Base-by-base conservation (phyloP, 208 protist genomes). In the Tritrichomonas musculus region DNA sequence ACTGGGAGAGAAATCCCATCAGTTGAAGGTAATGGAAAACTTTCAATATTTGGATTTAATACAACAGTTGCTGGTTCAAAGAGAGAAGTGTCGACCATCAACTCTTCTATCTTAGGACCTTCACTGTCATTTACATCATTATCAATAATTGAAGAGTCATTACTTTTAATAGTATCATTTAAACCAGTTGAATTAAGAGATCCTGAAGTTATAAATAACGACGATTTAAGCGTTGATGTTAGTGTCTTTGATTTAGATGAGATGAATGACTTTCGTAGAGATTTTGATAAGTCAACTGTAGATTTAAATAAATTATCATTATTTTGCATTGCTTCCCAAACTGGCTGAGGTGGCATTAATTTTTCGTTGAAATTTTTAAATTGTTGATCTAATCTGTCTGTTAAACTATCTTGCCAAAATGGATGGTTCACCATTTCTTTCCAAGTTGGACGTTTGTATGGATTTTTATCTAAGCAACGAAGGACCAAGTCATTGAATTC, bases 361-460 rank as follows among this genome's bases (percentile, higher is more conserved):
- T 69, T 69, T 8, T 17, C 64, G 25, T 69, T 69, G 27, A 69
- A 69, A 25, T 69, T 69, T 33, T 17, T 69, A 25, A 69, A 69
- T 33, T 17, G 3, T 8, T 69, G 3, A n/a, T 69, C 64, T 8
- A 69, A 25, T 69, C 64, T 69, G 11, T 69, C 64, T 69, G 22
- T 17, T 2, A 88, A 20, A 17, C 11, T 33, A 25, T 47, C n/a
- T 57, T 88, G 20, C 77, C 77, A 88, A 50, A 88, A 88, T 57
- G 77, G 77, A 88, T 88, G 77, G 5, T 39, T 47, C 5, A 49
- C 47, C 22, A 88, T 47, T 88, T 88, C 77, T 33, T 44, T 25
- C 77, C 77, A 88, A 33, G 41, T 60, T 39, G 77, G 77, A 36
- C 77, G 8, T 57, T 88, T 88, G 30, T 88, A 88, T 88, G 77